Evolutionary conservation across 805 yeast species (phyloP).

Genomic region (Teunomyces barrocoloradensis): DNA sequence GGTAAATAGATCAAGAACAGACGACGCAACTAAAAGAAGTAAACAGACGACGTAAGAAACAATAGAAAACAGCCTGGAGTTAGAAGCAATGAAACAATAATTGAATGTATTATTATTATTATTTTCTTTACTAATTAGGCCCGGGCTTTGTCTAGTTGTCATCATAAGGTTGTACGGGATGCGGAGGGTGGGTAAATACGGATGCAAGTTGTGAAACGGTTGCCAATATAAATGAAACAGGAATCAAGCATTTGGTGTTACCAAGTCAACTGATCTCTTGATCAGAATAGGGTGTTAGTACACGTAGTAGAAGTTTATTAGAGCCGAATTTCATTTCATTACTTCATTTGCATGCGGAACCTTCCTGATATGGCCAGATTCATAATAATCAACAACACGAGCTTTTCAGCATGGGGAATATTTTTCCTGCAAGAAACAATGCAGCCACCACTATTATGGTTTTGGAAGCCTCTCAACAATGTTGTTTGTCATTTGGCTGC

Average conservation of each 20-base stretch:
- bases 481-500: neutral
- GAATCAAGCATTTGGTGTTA: neutral
- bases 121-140: too few relatives aligned
- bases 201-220: neutral
- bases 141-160: too few relatives aligned
- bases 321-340: neutral
- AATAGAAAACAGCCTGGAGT: neutral
- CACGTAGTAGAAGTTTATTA: neutral
- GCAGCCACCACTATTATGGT: neutral
- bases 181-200: neutral
- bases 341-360: conserved; percentile 1
- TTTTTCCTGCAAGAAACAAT: neutral
- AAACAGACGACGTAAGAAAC: neutral
- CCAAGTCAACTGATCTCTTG: neutral
- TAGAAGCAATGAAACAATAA: neutral
- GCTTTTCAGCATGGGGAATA: neutral
- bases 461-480: neutral
- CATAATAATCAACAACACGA: conserved; percentile 7
- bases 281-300: neutral
- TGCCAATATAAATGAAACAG: neutral
- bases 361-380: conserved; percentile 5
- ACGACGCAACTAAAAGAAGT: neutral
- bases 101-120: neutral
- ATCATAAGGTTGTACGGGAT: neutral
- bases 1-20: neutral